Percentiles rank a stretch among this genome's conserved stretches.
Evolutionary conservation across 176 grass and related monocot genomes (phyloP).

Genomic region (Aegilops bicornis): DNA sequence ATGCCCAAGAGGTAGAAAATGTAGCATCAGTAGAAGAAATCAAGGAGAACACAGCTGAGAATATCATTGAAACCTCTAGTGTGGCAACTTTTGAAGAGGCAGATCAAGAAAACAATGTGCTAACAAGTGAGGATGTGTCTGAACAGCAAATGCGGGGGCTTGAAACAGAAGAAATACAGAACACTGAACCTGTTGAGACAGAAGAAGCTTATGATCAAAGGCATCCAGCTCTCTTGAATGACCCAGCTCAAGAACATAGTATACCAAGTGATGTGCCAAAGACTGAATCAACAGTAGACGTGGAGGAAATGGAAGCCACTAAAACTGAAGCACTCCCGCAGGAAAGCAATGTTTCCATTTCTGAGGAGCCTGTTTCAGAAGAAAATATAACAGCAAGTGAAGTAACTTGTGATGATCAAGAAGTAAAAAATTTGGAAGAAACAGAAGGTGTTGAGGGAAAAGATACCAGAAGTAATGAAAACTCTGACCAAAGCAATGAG

Average conservation of each 20-base stretch:
- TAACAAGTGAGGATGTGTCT: conserved; percentile 18
- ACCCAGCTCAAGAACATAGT: conserved; percentile 20
- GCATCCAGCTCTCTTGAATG: conserved; percentile 1
- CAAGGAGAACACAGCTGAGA: conserved; percentile 10
- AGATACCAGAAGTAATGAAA: conserved; percentile 13
- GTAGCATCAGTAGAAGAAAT: conserved; percentile 36
- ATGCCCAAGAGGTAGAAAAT: conserved; percentile 29
- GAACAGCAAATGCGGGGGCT: background rate
- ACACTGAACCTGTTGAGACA: conserved; percentile 25
- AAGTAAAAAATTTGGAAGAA: background rate
- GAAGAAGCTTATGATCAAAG: conserved; percentile 16
- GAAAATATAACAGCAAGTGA: conserved; percentile 29
- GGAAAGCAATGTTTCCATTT: conserved; percentile 24
- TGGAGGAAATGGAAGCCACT: conserved; percentile 2
- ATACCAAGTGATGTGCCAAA: conserved; percentile 1
- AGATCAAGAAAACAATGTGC: conserved; percentile 21
- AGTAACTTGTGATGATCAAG: conserved; percentile 10
- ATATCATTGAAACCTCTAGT: conserved; percentile 16
- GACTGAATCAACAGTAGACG: background rate
- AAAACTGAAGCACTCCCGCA: background rate
- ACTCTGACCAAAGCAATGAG: background rate
- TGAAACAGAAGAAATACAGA: conserved; percentile 44
- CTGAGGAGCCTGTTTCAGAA: conserved; percentile 27
- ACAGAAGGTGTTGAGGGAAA: background rate
- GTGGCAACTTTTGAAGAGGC: background rate